phyloP scores from a whole-genome alignment of 2,329 filamentous ascomycete species.

The Fusarium sp. region DNA sequence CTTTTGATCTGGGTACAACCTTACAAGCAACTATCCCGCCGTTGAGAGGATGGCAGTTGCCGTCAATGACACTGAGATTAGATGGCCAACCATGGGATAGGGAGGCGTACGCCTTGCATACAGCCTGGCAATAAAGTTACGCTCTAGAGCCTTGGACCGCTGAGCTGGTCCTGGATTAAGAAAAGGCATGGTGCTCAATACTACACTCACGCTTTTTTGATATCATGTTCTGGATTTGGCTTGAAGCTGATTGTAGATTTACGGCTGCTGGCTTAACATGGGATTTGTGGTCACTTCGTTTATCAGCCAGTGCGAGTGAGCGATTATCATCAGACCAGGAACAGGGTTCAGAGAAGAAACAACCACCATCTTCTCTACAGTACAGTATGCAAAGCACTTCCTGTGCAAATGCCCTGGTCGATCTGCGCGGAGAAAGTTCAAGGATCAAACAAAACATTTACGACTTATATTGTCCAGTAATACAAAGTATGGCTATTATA shows the following conservation, averaged over 20 bases:
- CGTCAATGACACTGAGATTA: constrained; percentile 15
- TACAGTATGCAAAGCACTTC: constrained; percentile 7
- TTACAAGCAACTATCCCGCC: constrained; percentile 3
- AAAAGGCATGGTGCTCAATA: neutral
- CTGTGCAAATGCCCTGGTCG: constrained; percentile 11
- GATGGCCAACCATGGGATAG: neutral
- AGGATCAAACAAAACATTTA: neutral
- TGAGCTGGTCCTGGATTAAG: neutral
- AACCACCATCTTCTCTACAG: constrained; percentile 26
- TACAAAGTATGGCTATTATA: neutral
- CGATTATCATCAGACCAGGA: constrained; percentile 15
- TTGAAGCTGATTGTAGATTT: neutral
- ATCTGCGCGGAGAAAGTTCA: constrained; percentile 6
- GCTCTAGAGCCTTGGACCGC: neutral
- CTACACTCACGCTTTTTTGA: neutral
- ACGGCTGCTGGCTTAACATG: neutral
- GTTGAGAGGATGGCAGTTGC: neutral
- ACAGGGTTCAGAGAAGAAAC: constrained; percentile 26
- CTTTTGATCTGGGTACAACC: constrained; percentile 7
- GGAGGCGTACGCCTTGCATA: neutral
- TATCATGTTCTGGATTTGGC: neutral
- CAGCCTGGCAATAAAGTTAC: neutral
- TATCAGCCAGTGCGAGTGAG: constrained; percentile 6
- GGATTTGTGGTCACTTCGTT: neutral
- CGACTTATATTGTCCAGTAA: neutral